These are phyloP conservation scores for Mycena capillaripes DNA, from an alignment of 768 basidiomycete genomes.

Conservation along the genomic window DNA sequence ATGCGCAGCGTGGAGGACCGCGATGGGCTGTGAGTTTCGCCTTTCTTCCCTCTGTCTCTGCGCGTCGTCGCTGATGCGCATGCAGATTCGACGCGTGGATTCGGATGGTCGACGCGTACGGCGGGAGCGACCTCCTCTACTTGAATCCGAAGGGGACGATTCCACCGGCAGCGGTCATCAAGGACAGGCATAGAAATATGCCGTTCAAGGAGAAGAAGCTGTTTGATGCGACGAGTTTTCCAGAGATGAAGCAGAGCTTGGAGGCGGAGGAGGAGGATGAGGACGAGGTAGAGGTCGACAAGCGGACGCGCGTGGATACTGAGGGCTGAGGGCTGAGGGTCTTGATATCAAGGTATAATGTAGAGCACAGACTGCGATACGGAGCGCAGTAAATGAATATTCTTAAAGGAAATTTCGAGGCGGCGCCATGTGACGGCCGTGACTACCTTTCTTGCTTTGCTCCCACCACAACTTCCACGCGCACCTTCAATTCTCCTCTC, in stretches of 20 bases:
- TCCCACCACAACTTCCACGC: no score
- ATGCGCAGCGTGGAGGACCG: conserved; percentile 90
- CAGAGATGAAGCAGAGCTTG: conserved; percentile 30
- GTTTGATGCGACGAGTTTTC: conserved; percentile 75
- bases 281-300: conserved; percentile 47
- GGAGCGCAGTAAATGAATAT: no score
- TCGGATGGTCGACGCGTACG: conserved; percentile 79
- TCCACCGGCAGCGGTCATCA: conserved; percentile 77
- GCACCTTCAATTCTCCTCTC: no score
- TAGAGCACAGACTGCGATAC: no score
- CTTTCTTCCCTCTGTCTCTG: conserved; percentile 1
- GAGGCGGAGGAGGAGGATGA: conserved; percentile 39
- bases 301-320: conserved; percentile 62
- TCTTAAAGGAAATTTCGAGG: no score
- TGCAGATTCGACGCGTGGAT: conserved; percentile 89
- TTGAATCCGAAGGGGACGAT: conserved; percentile 85
- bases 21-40: conserved; percentile 76
- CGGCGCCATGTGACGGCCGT: no score
- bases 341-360: no score
- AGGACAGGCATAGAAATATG: conserved; percentile 56
- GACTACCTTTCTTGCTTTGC: no score
- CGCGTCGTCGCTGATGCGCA: background rate
- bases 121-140: conserved; percentile 83
- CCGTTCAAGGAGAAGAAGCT: conserved; percentile 78
- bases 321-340: conserved; percentile 66